Evolutionary conservation across 371 early-diverging fungal genomes (phyloP), one percentile per base, ranked within the genome.

Genomic region (Rhizopus stolonifer): DNA sequence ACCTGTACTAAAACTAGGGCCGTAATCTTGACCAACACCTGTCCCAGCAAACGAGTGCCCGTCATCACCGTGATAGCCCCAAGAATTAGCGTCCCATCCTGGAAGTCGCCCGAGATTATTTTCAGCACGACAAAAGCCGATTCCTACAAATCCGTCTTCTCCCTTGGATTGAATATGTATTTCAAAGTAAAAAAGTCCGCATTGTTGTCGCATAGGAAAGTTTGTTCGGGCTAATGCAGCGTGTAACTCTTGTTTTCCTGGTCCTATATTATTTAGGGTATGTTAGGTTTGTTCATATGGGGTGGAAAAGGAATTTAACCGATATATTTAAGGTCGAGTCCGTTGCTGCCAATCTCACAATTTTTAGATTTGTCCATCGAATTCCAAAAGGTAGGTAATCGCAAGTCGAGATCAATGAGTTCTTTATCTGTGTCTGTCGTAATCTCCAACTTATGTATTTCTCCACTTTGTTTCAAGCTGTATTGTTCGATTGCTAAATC

Each of bases 11-110:
- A 88, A 98, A 6, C 81, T 82, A 11, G 98, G 99, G 0, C 99
- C 99, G 62, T 88, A 98, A 9, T 76, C 65, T 22, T 83, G 70
- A 17, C 98, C 98, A 18, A 77, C 83, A 3, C 92, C 93, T 7
- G 85, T 81, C 33, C 90, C 89, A 52, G 76, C 75, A 64, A 96
- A 94, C 31, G 74, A 65, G 52, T 88, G 72, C 11, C 99, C 99
- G 68, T 98, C 98, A 69, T 96, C 96, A 18, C 95, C 91, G 58
- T 93, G 94, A 70, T 89, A 93, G 9, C 94, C 94, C 87, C 89
- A 93, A 19, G 91, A 91, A 45, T 81, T 65, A 4, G 58, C 56
- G 51, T 93, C 91, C 92, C 92, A 94, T 3, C 94, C 67, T 49
- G 95, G 94, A 31, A 92, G 69, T 53, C 92, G 72, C 24, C 80